A percentile compares a stretch with the other conserved stretches of the same genome.
These are phyloP conservation scores for Penstemon barbatus DNA, from an alignment of 257 asterid genomes.

Conservation along the genomic window DNA sequence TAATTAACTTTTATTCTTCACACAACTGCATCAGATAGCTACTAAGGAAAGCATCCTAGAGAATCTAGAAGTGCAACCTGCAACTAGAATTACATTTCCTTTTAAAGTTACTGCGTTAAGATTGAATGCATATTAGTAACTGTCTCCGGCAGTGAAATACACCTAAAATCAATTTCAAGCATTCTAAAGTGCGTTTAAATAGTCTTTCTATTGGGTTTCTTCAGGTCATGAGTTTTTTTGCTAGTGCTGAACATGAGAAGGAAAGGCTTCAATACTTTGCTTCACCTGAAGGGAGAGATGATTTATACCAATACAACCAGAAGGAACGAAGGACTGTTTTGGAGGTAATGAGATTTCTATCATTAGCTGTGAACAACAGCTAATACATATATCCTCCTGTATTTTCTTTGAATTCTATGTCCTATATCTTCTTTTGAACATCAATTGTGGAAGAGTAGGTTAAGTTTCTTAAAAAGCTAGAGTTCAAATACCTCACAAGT, in stretches of 20 bases:
- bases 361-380: constrained; percentile 4
- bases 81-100: not conserved
- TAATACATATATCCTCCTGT: constrained; percentile 16
- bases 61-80: not conserved
- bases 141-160: constrained; percentile 4
- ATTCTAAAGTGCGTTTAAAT: not conserved
- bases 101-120: not conserved
- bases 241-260: constrained; percentile 87
- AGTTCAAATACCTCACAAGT: constrained; percentile 18
- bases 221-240: constrained; percentile 91
- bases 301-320: constrained; percentile 89
- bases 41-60: not conserved
- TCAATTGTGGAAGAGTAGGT: constrained; percentile 1
- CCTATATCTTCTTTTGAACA: not conserved
- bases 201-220: constrained; percentile 24
- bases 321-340: constrained; percentile 90
- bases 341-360: constrained; percentile 57
- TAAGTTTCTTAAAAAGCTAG: constrained; percentile 18
- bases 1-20: constrained; percentile 12
- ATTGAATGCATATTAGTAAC: not conserved
- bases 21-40: not conserved
- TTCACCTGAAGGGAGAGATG: constrained; percentile 98
- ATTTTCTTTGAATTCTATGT: constrained; percentile 13
- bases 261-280: constrained; percentile 88
- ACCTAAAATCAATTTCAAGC: constrained; percentile 1